These are phyloP conservation scores for Sporisorium sorghi DNA, from an alignment of 1,284 basidiomycete genomes.

Conservation along the genomic window DNA sequence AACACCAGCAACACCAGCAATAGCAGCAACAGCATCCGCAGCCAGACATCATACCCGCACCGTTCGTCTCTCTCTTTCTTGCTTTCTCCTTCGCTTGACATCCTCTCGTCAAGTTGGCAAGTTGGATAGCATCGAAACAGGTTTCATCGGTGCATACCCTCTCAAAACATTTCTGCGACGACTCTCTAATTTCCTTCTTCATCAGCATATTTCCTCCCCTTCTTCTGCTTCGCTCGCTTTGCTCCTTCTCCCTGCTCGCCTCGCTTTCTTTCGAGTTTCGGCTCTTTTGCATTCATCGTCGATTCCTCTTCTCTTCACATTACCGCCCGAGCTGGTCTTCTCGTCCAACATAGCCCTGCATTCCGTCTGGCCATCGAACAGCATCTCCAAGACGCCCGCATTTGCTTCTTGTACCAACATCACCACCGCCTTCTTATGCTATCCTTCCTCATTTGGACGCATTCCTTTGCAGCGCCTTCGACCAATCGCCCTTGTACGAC, in stretches of 20 bases:
- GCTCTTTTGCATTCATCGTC: background rate
- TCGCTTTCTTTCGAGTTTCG: background rate
- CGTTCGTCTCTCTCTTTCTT: too few relatives aligned
- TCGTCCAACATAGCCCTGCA: background rate
- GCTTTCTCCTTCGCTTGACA: background rate
- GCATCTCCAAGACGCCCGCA: background rate
- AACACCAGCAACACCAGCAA: too few relatives aligned
- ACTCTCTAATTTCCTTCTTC: background rate
- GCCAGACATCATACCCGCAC: background rate
- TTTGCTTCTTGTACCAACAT: background rate
- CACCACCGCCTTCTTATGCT: background rate
- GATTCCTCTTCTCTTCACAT: conserved; percentile 10
- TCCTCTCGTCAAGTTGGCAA: background rate
- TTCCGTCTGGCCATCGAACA: background rate
- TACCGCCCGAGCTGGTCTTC: background rate
- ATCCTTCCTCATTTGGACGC: background rate
- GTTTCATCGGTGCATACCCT: conserved; percentile 1
- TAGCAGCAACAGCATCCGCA: conserved; percentile 11
- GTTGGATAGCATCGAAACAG: background rate
- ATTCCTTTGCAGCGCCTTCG: background rate
- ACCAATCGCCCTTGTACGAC: background rate
- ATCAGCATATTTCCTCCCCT: conserved; percentile 4
- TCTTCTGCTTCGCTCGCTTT: background rate
- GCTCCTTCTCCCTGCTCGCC: conserved; percentile 6
- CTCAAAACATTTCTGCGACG: conserved; percentile 2